Percentiles rank a stretch among this genome's conserved stretches.
phyloP scores from a whole-genome alignment of 2,329 filamentous ascomycete genomes.

The Arthrinium puccinioides region DNA sequence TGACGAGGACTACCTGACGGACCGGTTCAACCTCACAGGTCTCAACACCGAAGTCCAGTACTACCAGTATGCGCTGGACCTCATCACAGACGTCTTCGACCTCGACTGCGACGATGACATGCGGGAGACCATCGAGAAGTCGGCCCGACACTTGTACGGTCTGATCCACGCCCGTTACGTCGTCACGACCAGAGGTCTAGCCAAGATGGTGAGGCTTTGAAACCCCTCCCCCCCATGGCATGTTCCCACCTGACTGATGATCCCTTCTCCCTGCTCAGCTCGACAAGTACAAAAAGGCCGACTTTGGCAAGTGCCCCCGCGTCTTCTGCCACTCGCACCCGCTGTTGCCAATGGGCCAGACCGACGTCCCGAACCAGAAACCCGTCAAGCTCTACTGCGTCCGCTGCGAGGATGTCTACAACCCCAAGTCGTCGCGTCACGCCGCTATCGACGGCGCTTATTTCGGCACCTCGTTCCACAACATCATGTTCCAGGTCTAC shows the following conservation, averaged over 20 bases:
- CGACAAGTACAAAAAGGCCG: constrained; percentile 96
- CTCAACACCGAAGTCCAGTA: constrained; percentile 97
- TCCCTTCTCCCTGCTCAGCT: constrained; percentile 48
- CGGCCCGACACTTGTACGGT: constrained; percentile 89
- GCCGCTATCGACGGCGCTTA: constrained; percentile 95
- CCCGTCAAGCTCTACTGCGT: constrained; percentile 96
- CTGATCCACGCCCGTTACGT: constrained; percentile 95
- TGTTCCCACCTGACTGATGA: constrained; percentile 1
- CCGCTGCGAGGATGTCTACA: constrained; percentile 97
- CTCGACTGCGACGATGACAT: constrained; percentile 98
- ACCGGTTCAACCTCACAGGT: constrained; percentile 95
- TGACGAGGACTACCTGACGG: constrained; percentile 96
- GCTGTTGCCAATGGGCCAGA: constrained; percentile 88
- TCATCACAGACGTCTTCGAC: constrained; percentile 97
- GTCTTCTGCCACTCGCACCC: constrained; percentile 93
- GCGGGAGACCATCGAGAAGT: constrained; percentile 96
- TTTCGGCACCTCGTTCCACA: constrained; percentile 97
- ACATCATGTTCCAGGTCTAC: constrained; percentile 98
- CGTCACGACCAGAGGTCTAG: constrained; percentile 85
- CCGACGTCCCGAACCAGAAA: constrained; percentile 79
- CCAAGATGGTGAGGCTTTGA: constrained; percentile 74
- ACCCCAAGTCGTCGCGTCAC: constrained; percentile 92
- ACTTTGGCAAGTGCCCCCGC: constrained; percentile 96
- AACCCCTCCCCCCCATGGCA: constrained; percentile 1
- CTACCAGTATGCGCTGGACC: constrained; percentile 96